Base-by-base conservation (phyloP, 2,329 filamentous ascomycete species). In the Sporothrix phasma region DNA sequence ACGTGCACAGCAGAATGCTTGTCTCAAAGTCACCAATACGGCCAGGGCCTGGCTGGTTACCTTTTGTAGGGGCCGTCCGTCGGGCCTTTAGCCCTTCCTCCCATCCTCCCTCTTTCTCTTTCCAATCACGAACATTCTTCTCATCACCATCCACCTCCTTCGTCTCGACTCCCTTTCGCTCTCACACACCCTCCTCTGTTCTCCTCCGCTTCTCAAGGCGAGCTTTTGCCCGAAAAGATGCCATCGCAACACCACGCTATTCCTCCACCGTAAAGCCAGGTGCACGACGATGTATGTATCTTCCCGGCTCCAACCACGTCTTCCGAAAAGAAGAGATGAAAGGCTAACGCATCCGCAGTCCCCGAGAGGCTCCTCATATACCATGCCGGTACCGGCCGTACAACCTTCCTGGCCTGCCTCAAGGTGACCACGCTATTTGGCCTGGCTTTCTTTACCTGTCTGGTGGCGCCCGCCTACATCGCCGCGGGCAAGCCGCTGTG, bases 371-470 rank as follows among this genome's bases (percentile, higher is more conserved):
- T 92, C 31, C 80, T 91, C 69, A 82, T 95, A 67, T 95, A 90
- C 74, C 88, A 92, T 75, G 86, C 86, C 62, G 89, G 90, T 61
- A 87, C 84, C 0, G 80, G 81, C 8, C 81, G 84, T 65, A 87
- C 83, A 34, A 83, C 85, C 6, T 87, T 88, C 68, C 76, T 93
- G 53, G 88, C 87, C 58, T 83, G 85, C 71, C 74, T 89, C 67
- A 90, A 91, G 70, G 76, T 93, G 64, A 85, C 85, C 0, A 87
- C 87, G 3, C 80, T 94, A 46, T 84, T 91, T 66, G 74, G 89
- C 45, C 87, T 88, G 64, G 81, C 80, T 24, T 84, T 88, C 69
- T 89, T 89, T 70, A 80, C 79, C 68, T 75, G 87, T 61, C 75
- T 90, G 29, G 79, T 87, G 59, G 84, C 83, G 0, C 88, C 88